phyloP scores from a whole-genome alignment of 2,329 filamentous ascomycete species.

The Colletotrichum australisinense region DNA sequence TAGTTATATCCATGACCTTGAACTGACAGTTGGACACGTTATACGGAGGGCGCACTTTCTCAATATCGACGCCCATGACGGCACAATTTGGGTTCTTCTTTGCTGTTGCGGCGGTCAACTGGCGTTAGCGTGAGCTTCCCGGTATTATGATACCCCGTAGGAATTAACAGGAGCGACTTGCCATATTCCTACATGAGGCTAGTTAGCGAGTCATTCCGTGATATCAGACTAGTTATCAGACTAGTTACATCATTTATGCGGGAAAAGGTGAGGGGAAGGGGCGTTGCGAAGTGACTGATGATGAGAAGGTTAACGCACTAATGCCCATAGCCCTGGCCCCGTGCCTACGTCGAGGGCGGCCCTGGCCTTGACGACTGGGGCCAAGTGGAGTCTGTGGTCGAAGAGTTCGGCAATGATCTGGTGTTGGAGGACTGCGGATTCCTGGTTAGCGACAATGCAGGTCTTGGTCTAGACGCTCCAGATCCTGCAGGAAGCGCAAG shows the following conservation, averaged over 20 bases:
- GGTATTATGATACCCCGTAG: neutral
- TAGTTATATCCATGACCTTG: constrained; percentile 41
- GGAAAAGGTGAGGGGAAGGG: neutral
- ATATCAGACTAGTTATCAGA: neutral
- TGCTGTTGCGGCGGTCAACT: constrained; percentile 29
- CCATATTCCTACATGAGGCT: constrained; percentile 38
- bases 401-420: constrained; percentile 43
- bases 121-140: neutral
- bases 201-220: constrained; percentile 15
- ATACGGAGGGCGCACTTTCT: constrained; percentile 42
- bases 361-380: constrained; percentile 40
- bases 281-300: neutral
- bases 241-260: neutral
- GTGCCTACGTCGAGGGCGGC: constrained; percentile 44
- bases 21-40: constrained; percentile 44
- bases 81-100: constrained; percentile 40
- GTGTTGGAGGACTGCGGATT: constrained; percentile 41
- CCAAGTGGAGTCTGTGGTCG: constrained; percentile 42
- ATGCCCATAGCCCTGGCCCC: constrained; percentile 44
- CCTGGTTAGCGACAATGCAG: neutral
- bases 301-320: constrained; percentile 37
- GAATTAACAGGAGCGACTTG: constrained; percentile 23
- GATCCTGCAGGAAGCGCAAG: neutral
- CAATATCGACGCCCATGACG: constrained; percentile 46
- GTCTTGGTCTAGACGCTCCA: too few relatives aligned